Base-by-base conservation (phyloP, 2,329 filamentous ascomycete species). In the Pseudogymnoascus sp. region DNA sequence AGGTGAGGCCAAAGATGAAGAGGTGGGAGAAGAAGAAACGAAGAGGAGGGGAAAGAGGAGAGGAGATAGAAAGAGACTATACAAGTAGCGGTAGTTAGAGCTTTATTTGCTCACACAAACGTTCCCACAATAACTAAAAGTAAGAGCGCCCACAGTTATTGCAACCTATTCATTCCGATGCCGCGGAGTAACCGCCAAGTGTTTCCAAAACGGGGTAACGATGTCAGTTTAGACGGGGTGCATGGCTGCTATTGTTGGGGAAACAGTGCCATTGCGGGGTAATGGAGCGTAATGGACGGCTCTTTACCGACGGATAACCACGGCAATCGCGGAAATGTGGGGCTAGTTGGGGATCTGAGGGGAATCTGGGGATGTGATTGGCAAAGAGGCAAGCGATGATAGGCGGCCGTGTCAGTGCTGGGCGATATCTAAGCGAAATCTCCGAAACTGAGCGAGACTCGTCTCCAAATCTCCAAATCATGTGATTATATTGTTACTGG, bases 241-340 rank as follows among this genome's bases (percentile, higher is more conserved):
- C n/a, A 32, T 32, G 28, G n/a, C 47, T 37, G 18, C 12, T 9
- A 30, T 38, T 39, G 57, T 58, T 58, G 57, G 57, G 57, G 38
- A 58, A 39, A 18, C 18, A 20, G 22, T 9, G 9, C 35, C 25
- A 37, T 58, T 58, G 57, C 34, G 57, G 57, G 34, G 57, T 38
- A 58, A 38, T 30, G 34, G 57, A 39, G 57, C 4, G 32, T 58
- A 25, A 58, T 58, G 32, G 32, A 38, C 7, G 18, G 25, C 18
- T 38, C 22, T 25, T 58, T 58, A 58, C 57, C 57, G 57, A 58
- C 57, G 57, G 57, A 58, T 58, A 58, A 25, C 57, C 57, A 39
- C 57, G 57, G 57, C 8, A 54, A 58, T 39, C 18, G 20, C 8
- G 20, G 34, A 38, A 38, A 11, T 22, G 8, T 58, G 57, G 57